These are phyloP conservation scores for Pulveroboletus sp. DNA, from an alignment of 768 basidiomycete genomes.

Conservation along the genomic window DNA sequence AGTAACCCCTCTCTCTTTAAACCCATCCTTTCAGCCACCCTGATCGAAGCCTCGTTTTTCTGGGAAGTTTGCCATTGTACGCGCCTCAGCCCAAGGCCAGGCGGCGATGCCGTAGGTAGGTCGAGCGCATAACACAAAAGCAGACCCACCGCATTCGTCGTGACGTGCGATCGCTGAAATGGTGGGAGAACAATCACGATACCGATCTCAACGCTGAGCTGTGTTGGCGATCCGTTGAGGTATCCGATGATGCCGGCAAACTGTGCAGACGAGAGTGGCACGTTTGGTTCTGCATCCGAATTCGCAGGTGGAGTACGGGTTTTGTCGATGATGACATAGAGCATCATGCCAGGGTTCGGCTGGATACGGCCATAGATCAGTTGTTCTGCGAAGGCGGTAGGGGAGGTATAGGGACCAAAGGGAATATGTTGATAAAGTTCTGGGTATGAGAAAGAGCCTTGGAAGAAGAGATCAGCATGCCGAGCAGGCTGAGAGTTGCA, in stretches of 20 bases:
- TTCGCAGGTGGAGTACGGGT: slow-evolving; percentile 18
- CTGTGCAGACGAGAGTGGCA: slow-evolving; percentile 3
- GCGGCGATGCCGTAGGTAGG: slow-evolving; percentile 27
- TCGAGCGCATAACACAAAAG: slow-evolving; percentile 47
- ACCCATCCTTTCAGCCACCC: slow-evolving; percentile 55
- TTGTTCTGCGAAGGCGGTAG: slow-evolving; percentile 33
- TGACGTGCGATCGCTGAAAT: slow-evolving; percentile 64
- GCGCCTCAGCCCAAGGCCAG: slow-evolving; percentile 54
- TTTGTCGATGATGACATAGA: slow-evolving; percentile 57
- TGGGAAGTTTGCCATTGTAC: slow-evolving; percentile 58
- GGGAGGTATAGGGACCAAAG: slow-evolving; percentile 44
- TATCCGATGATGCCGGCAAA: slow-evolving; percentile 55
- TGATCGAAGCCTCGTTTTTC: slow-evolving; percentile 45
- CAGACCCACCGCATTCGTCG: slow-evolving; percentile 49
- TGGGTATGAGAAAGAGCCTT: slow-evolving; percentile 32
- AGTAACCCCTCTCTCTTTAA: slow-evolving; percentile 51
- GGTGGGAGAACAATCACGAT: slow-evolving; percentile 49
- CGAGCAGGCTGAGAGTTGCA: too few relatives aligned
- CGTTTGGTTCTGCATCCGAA: not conserved
- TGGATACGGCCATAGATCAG: slow-evolving; percentile 37
- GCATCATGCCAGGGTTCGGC: slow-evolving; percentile 30
- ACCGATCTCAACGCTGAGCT: slow-evolving; percentile 53
- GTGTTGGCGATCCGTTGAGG: slow-evolving; percentile 38
- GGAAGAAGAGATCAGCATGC: slow-evolving; percentile 31
- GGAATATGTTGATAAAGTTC: slow-evolving; percentile 47